These are phyloP conservation scores for Orychophragmus violaceus DNA, from an alignment of 345 rosid genomes.

Conservation along the genomic window DNA sequence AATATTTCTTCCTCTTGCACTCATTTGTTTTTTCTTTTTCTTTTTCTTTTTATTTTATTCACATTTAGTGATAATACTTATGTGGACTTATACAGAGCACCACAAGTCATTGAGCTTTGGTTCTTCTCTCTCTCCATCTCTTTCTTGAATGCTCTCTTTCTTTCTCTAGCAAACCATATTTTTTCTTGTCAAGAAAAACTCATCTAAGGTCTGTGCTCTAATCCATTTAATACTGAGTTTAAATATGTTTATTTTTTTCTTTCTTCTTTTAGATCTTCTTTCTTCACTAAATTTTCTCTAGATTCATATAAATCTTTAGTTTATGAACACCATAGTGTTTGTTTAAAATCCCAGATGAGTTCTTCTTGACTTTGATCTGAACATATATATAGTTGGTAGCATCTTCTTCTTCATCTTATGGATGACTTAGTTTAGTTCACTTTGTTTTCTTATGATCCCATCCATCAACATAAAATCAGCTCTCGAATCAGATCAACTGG, in stretches of 20 bases:
- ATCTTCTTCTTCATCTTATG: conserved; percentile 8
- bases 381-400: not conserved
- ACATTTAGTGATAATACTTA: conserved; percentile 26
- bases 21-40: conserved; percentile 3
- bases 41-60: conserved; percentile 11
- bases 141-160: conserved; percentile 20
- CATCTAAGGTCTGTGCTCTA: conserved; percentile 23
- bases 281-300: too few relatives aligned
- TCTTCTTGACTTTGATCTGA: not conserved
- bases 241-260: not conserved
- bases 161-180: conserved; percentile 32
- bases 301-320: too few relatives aligned
- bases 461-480: conserved; percentile 31
- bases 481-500: conserved; percentile 14
- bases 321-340: not conserved
- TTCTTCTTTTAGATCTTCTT: not conserved
- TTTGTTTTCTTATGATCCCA: not conserved
- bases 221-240: too few relatives aligned
- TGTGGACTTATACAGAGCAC: conserved; percentile 33
- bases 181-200: conserved; percentile 14
- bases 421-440: conserved; percentile 10
- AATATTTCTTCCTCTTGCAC: conserved; percentile 14
- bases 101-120: conserved; percentile 9
- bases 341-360: not conserved
- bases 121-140: conserved; percentile 19